A percentile compares a stretch with the other conserved stretches of the same genome.
Evolutionary conservation across 2,329 filamentous ascomycete species (phyloP).

Genomic region (Xylariaceae sp.): DNA sequence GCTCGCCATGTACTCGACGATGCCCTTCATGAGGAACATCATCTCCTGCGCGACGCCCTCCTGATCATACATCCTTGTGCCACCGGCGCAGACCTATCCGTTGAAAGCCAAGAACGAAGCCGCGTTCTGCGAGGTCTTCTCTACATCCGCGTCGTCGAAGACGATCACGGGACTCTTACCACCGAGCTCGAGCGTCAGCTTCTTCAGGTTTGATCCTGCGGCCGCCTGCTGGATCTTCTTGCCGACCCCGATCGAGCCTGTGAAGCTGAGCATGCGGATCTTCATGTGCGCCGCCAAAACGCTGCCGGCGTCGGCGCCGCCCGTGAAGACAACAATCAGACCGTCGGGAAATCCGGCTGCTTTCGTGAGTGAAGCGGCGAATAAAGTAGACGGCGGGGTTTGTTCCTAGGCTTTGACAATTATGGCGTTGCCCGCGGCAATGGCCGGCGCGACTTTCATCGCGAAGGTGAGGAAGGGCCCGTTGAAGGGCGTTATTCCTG

Average conservation of each 20-base stretch:
- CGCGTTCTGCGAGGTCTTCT: conserved; percentile 55
- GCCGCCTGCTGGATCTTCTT: conserved; percentile 71
- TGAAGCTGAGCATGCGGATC: conserved; percentile 73
- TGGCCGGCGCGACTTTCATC: conserved; percentile 72
- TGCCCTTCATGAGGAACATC: conserved; percentile 51
- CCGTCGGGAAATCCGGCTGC: conserved; percentile 73
- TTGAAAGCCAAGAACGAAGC: conserved; percentile 13
- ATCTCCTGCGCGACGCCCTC: conserved; percentile 51
- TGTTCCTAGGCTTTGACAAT: conserved; percentile 63
- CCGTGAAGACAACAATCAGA: conserved; percentile 43
- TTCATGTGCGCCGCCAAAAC: conserved; percentile 64
- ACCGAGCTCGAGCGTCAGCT: conserved; percentile 63
- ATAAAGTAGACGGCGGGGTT: conserved; percentile 59
- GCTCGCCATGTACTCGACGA: conserved; percentile 36
- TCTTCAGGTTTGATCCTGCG: conserved; percentile 59
- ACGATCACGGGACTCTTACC: conserved; percentile 63
- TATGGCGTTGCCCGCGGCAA: conserved; percentile 61
- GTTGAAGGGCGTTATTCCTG: conserved; percentile 77
- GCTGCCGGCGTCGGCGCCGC: conserved; percentile 62
- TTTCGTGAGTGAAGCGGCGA: conserved; percentile 62
- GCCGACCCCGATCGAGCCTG: conserved; percentile 68
- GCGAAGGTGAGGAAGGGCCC: conserved; percentile 73
- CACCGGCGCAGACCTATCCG: conserved; percentile 40
- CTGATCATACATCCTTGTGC: conserved; percentile 56
- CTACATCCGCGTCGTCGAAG: conserved; percentile 62